Conservation (phyloP, 768 basidiomycete species). For the Rhodotorula taiwanensis region DNA sequence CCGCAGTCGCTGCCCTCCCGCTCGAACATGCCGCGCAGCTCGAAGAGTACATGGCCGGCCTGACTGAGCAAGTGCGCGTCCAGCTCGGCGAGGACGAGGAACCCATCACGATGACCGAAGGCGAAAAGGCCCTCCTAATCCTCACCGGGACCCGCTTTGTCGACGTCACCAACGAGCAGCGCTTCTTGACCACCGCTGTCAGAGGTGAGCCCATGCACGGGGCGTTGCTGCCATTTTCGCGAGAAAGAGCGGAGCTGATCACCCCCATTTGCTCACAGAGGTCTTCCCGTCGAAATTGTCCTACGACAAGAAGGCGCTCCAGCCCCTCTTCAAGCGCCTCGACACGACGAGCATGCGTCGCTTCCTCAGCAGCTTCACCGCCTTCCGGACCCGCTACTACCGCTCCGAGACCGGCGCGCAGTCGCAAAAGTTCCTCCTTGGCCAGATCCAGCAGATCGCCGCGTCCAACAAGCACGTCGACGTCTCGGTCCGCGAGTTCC, state of each 20-base stretch:
- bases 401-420: slow-evolving; percentile 47
- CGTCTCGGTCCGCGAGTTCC: slow-evolving; percentile 42
- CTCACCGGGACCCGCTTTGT: slow-evolving; percentile 29
- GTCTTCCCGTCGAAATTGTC: slow-evolving; percentile 23
- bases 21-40: slow-evolving; percentile 10
- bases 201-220: slow-evolving; percentile 1
- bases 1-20: background rate
- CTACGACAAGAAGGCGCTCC: slow-evolving; percentile 22
- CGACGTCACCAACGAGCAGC: slow-evolving; percentile 37
- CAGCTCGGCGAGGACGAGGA: slow-evolving; percentile 6
- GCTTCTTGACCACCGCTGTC: background rate
- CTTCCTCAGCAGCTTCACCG: slow-evolving; percentile 35
- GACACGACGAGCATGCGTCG: slow-evolving; percentile 17
- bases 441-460: slow-evolving; percentile 42
- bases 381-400: slow-evolving; percentile 48
- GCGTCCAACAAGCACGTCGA: slow-evolving; percentile 22
- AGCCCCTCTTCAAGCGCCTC: slow-evolving; percentile 28
- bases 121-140: slow-evolving; percentile 37
- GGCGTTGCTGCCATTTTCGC: background rate
- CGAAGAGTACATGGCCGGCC: slow-evolving; percentile 24
- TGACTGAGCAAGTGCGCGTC: slow-evolving; percentile 33
- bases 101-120: slow-evolving; percentile 34
- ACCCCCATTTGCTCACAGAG: background rate
- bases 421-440: slow-evolving; percentile 46
- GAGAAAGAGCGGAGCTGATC: background rate